Percentiles rank a stretch among this genome's conserved stretches.
Conservation (phyloP, 2,329 filamentous ascomycete species). For the Fusarium sp. region DNA sequence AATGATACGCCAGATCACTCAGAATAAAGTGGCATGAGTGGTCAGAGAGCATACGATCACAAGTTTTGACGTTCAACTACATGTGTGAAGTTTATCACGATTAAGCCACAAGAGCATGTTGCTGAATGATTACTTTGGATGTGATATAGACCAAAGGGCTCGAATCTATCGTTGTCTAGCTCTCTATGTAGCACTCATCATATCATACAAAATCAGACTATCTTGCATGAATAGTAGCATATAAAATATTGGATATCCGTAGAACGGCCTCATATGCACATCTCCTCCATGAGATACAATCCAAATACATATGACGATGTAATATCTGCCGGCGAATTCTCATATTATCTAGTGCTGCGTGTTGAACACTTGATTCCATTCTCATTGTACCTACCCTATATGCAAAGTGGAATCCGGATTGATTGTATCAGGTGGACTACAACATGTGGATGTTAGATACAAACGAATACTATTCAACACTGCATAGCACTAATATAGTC, state of each 20-base stretch:
- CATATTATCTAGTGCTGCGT: background rate
- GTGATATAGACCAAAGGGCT: background rate
- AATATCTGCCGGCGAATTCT: no score
- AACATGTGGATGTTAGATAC: background rate
- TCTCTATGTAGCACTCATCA: no score
- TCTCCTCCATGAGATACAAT: background rate
- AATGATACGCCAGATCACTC: slow-evolving; percentile 3
- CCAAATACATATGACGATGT: background rate
- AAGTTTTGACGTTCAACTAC: background rate
- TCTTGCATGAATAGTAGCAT: background rate
- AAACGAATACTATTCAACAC: background rate
- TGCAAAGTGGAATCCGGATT: background rate
- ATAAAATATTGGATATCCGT: background rate
- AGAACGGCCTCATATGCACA: background rate
- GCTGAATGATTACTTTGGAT: background rate
- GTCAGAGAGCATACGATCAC: background rate
- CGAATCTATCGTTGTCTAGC: background rate
- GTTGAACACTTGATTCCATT: background rate
- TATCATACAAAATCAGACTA: background rate
- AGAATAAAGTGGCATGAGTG: slow-evolving; percentile 31
- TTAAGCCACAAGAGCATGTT: background rate
- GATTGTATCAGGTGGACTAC: background rate
- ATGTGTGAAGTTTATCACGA: background rate
- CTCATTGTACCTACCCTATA: background rate
- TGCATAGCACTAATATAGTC: background rate